Percentiles rank a stretch among this genome's conserved stretches.
phyloP scores from a whole-genome alignment of 352 stramenopile genomes.

The Globisporangium canariense region DNA sequence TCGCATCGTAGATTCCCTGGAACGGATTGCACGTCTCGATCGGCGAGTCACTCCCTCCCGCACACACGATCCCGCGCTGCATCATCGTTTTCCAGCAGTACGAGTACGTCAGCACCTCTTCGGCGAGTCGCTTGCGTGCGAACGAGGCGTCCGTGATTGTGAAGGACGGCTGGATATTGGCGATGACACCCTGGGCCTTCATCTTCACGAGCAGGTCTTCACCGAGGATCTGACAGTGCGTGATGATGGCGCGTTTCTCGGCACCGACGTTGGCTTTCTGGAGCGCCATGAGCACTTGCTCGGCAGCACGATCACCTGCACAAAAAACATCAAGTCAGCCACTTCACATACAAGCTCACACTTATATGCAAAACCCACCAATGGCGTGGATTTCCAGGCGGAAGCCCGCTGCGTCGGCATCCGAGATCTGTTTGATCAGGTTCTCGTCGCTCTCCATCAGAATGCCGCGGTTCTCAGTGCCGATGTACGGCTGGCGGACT shows the following conservation, averaged over 20 bases:
- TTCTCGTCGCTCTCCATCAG: conserved; percentile 76
- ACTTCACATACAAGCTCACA: background rate
- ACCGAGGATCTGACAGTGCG: conserved; percentile 87
- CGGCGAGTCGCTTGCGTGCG: conserved; percentile 67
- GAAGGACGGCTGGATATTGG: conserved; percentile 88
- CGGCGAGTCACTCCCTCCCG: conserved; percentile 78
- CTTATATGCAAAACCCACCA: conserved; percentile 31
- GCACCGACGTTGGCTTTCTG: conserved; percentile 39
- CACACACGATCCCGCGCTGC: conserved; percentile 63
- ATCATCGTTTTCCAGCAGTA: conserved; percentile 89
- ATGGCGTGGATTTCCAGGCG: conserved; percentile 90
- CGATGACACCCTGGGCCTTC: conserved; percentile 72
- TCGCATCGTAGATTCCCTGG: conserved; percentile 86
- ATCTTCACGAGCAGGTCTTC: conserved; percentile 70
- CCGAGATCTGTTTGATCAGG: conserved; percentile 59
- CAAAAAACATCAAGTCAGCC: background rate
- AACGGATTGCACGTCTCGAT: conserved; percentile 88
- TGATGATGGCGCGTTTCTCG: conserved; percentile 78
- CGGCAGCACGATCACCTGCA: conserved; percentile 61
- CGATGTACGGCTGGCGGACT: conserved; percentile 60
- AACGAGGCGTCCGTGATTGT: conserved; percentile 84
- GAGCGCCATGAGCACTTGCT: conserved; percentile 73
- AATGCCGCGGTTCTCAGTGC: conserved; percentile 67
- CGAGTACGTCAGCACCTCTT: conserved; percentile 53
- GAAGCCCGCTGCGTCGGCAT: conserved; percentile 54